Conservation (phyloP, 1,284 basidiomycete species). For the Ustilago loliicola region DNA sequence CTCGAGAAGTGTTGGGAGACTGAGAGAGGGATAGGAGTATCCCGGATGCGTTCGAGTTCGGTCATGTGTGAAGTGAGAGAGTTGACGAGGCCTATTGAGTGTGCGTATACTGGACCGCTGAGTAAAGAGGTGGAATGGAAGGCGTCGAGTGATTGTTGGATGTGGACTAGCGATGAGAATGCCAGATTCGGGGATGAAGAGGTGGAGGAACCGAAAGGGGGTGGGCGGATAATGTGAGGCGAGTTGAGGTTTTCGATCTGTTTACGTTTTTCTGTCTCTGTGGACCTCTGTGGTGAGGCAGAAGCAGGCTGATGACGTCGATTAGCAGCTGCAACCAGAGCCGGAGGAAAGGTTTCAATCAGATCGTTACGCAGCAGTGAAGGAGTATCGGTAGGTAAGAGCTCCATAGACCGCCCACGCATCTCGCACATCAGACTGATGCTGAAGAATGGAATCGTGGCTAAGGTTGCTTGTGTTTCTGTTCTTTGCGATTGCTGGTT, state of each 20-base stretch:
- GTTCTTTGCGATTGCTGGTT: slow-evolving; percentile 1
- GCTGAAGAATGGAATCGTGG: slow-evolving; percentile 44
- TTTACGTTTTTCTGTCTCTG: slow-evolving; percentile 27
- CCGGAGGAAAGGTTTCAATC: slow-evolving; percentile 22
- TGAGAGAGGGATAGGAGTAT: slow-evolving; percentile 48
- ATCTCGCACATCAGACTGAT: slow-evolving; percentile 50
- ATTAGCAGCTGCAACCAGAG: slow-evolving; percentile 21
- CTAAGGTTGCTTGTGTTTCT: slow-evolving; percentile 23
- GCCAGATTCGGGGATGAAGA: slow-evolving; percentile 28
- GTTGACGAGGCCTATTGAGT: slow-evolving; percentile 47
- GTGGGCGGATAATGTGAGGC: slow-evolving; percentile 6
- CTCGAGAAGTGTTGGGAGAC: slow-evolving; percentile 41
- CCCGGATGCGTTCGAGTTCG: slow-evolving; percentile 48
- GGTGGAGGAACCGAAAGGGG: background rate
- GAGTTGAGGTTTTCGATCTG: slow-evolving; percentile 36
- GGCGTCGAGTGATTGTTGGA: slow-evolving; percentile 32
- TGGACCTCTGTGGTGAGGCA: background rate
- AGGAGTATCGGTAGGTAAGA: slow-evolving; percentile 1
- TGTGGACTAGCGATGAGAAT: slow-evolving; percentile 22
- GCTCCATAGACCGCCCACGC: slow-evolving; percentile 25
- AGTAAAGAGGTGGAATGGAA: slow-evolving; percentile 28
- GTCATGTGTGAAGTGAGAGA: slow-evolving; percentile 43
- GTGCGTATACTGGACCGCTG: slow-evolving; percentile 39
- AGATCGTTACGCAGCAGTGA: slow-evolving; percentile 24
- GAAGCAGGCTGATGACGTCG: background rate